phyloP scores from a whole-genome alignment of 1,284 basidiomycete genomes.

The Rhizoctonia solani region DNA sequence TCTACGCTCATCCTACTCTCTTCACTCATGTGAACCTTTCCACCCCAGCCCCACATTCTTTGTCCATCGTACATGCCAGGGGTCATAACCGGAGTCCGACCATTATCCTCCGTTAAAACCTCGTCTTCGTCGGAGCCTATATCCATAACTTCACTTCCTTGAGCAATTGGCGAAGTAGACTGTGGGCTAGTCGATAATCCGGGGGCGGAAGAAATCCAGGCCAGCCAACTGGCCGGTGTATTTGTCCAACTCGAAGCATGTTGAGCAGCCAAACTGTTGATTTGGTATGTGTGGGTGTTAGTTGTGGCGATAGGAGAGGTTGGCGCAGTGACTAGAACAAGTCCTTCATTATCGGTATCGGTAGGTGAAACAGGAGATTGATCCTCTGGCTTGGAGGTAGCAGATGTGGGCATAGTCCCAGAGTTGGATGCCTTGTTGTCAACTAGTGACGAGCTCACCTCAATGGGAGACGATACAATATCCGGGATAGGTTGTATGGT shows the following conservation, averaged over 20 bases:
- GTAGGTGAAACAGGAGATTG: background rate
- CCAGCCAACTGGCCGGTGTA: slow-evolving; percentile 23
- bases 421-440: background rate
- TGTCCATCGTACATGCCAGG: too few species aligned
- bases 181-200: background rate
- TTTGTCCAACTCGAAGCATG: slow-evolving; percentile 12
- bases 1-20: background rate
- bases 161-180: too few species aligned
- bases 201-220: slow-evolving; percentile 6
- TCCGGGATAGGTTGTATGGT: background rate
- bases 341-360: background rate
- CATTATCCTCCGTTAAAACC: background rate
- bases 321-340: background rate
- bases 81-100: background rate
- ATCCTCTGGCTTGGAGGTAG: background rate
- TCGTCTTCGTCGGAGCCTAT: slow-evolving; percentile 22
- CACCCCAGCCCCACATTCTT: background rate
- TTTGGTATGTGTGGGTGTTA: background rate
- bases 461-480: background rate
- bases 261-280: slow-evolving; percentile 25
- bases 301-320: background rate
- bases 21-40: background rate
- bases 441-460: background rate
- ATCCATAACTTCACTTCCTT: slow-evolving; percentile 14
- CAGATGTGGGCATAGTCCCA: background rate